Base-by-base conservation (phyloP, 164 flowering plant species). In the Piper betle region DNA sequence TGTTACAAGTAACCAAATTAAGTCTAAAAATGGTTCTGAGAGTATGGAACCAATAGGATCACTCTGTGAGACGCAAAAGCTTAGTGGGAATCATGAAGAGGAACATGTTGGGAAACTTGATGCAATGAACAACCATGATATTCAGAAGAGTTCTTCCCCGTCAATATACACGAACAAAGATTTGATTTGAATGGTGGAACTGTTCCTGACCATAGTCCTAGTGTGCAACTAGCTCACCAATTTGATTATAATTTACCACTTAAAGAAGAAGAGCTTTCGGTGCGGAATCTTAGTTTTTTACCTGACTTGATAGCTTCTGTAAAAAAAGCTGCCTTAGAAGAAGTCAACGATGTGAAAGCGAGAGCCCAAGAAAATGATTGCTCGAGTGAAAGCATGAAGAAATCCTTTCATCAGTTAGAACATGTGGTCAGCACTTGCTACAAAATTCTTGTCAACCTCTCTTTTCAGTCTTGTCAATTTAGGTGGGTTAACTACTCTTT, bases 251-350 rank as follows among this genome's bases (percentile, higher is more conserved):
- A 42, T 66, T 75, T 59, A 63, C 39, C 68, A 8, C 41, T 40
- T 53, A 82, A 79, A 65, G 69, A 68, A 54, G 57, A 56, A 43
- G 71, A 73, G 52, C 63, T 66, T 12, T 73, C 77, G 9, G 72
- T 60, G 58, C 65, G 74, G 55, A 61, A 61, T 69, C 70, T 83
- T 69, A 80, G 73, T 70, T 75, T 78, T 71, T 62, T 86, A 65
- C 92, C 96, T 55, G 96, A 89, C 68, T 71, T 89, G 65, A 75
- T 84, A 67, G 91, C 81, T 72, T 86, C 96, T 16, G 84, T 73
- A 19, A 82, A 64, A n/a, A 77, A 68, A 68, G 84, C 81, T 37
- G 80, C 82, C 50, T 52, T 85, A 62, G 81, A 81, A 68, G 80
- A 63, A 68, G 80, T 57, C 37, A 83, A 81, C 64, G 86, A 80